Percentiles rank a stretch among this genome's conserved stretches.
Conservation (phyloP, 768 basidiomycete genomes). For the Cyclocybe cylindracea region DNA sequence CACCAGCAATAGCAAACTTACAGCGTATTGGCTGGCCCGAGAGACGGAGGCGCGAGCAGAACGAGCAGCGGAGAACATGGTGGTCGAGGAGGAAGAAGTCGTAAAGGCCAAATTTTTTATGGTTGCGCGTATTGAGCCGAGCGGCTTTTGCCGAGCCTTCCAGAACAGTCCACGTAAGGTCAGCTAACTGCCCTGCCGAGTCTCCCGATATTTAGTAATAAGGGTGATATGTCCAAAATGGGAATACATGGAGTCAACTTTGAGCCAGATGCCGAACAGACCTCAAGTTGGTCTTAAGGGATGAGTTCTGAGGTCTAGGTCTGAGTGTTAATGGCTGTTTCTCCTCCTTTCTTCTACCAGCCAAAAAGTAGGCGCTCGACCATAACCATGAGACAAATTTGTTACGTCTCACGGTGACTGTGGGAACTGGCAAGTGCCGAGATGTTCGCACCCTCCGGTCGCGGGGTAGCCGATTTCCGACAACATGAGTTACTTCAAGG, state of each 20-base stretch:
- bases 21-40: slow-evolving; percentile 67
- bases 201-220: not conserved
- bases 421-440: not conserved
- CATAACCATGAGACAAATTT: no score
- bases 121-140: slow-evolving; percentile 37
- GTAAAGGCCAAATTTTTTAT: slow-evolving; percentile 45
- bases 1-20: slow-evolving; percentile 26
- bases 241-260: no score
- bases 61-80: slow-evolving; percentile 74
- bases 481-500: not conserved
- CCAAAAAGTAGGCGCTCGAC: no score
- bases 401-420: no score
- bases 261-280: no score
- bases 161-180: slow-evolving; percentile 28
- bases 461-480: slow-evolving; percentile 6
- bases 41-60: slow-evolving; percentile 58
- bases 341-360: no score
- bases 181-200: not conserved
- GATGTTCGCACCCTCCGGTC: not conserved
- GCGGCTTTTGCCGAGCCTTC: slow-evolving; percentile 43
- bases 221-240: no score
- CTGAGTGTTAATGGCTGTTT: no score
- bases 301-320: no score
- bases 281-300: no score
- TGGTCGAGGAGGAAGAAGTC: slow-evolving; percentile 48